phyloP scores from a whole-genome alignment of 2,329 filamentous ascomycete genomes.

The Coniochaeta sp. region DNA sequence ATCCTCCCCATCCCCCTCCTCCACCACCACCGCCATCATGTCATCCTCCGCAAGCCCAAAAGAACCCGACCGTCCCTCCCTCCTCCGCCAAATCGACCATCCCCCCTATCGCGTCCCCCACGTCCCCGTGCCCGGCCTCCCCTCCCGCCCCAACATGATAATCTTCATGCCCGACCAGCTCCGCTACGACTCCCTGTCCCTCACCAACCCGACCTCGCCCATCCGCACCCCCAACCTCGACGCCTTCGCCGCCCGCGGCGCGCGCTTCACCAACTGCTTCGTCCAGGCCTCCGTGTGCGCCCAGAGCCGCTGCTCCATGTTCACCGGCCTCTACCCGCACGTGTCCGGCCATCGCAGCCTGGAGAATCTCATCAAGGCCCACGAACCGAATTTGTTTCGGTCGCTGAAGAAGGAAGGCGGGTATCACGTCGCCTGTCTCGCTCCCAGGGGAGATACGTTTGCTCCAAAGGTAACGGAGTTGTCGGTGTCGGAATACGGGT shows the following conservation, averaged over 20 bases:
- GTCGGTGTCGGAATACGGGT: constrained; percentile 37
- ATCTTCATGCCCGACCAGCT: constrained; percentile 43
- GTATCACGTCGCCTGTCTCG: constrained; percentile 39
- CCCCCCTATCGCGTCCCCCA: not conserved
- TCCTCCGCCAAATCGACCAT: not conserved
- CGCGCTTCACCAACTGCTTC: constrained; percentile 37
- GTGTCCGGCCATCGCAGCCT: constrained; percentile 37
- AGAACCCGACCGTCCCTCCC: not conserved
- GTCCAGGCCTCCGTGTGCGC: constrained; percentile 38
- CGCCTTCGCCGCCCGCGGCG: constrained; percentile 27
- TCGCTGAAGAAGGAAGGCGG: constrained; percentile 31
- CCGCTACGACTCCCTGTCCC: constrained; percentile 34
- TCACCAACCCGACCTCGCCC: constrained; percentile 16
- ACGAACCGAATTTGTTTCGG: constrained; percentile 39
- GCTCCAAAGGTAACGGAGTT: constrained; percentile 34
- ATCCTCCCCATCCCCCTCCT: no score
- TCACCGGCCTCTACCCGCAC: constrained; percentile 38
- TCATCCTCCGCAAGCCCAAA: not conserved
- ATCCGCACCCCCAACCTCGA: constrained; percentile 35
- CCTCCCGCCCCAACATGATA: constrained; percentile 25
- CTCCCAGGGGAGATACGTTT: constrained; percentile 33
- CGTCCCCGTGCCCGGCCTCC: not conserved
- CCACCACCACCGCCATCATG: not conserved
- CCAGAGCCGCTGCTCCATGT: constrained; percentile 39
- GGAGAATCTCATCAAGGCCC: constrained; percentile 39